A percentile compares a stretch with the other conserved stretches of the same genome.
Conservation (phyloP, 108 stramenopile genomes). For the Cyclostephanos tholiformis region DNA sequence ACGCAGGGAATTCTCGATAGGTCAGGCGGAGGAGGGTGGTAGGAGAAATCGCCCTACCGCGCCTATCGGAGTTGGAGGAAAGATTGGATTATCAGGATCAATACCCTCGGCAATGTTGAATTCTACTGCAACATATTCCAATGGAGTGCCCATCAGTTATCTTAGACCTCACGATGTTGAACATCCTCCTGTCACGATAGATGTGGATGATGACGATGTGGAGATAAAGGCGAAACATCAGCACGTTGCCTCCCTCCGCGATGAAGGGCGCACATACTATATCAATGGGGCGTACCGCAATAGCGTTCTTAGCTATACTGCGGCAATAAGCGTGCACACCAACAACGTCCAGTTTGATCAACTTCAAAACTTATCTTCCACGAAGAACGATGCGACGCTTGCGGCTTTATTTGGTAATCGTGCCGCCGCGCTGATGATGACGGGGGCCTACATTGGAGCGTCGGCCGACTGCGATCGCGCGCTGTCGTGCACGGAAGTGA, state of each 20-base stretch:
- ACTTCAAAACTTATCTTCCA: background rate
- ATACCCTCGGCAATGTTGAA: background rate
- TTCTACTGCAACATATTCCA: too few relatives aligned
- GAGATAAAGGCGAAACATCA: conserved; percentile 22
- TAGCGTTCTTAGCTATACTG: conserved; percentile 59
- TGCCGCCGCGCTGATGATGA: conserved; percentile 79
- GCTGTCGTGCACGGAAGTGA: conserved; percentile 41
- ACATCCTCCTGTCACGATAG: too few relatives aligned
- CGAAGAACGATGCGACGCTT: conserved; percentile 45
- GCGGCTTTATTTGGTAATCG: conserved; percentile 79
- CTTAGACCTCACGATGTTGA: conserved; percentile 4
- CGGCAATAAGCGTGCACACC: conserved; percentile 55
- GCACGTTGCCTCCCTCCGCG: conserved; percentile 53
- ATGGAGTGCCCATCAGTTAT: background rate
- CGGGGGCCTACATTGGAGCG: conserved; percentile 68
- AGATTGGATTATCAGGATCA: background rate
- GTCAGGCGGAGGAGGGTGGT: conserved; percentile 11
- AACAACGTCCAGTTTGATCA: conserved; percentile 18
- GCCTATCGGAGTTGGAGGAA: background rate
- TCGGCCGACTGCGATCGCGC: conserved; percentile 65
- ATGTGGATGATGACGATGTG: conserved; percentile 17
- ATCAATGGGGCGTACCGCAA: conserved; percentile 56
- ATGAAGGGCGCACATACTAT: conserved; percentile 62
- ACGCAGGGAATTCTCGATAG: conserved; percentile 41
- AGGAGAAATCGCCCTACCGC: background rate